Base-by-base conservation (phyloP, 1,284 basidiomycete genomes). In the Sphagnurus paluster region DNA sequence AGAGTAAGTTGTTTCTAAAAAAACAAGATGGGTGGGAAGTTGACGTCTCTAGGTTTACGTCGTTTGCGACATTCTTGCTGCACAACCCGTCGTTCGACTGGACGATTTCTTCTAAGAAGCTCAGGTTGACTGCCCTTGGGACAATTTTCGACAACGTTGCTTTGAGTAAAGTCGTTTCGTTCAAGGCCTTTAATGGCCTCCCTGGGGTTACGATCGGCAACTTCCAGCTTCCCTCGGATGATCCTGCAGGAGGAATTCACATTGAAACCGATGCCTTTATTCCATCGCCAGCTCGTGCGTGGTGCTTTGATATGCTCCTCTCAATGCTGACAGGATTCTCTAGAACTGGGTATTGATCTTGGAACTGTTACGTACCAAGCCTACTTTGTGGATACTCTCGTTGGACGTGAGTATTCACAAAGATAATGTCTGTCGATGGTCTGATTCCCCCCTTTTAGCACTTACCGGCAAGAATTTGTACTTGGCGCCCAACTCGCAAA, bases 171-270 rank as follows among this genome's bases (percentile, higher is more conserved):
- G 71, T 71, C 5, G 65, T 90, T 42, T 67, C 79, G 7, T 77
- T 91, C 67, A 80, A 80, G 60, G 87, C 84, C 3, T 90, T 90
- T 67, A 83, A 87, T 53, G 72, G 71, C 41, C 66, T 90, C 17
- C 82, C 83, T 11, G 83, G 83, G 8, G 79, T 86, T 30, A 80
- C 78, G 1, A 85, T 89, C 57, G 77, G 71, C 55, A 82, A 87
- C 66, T 90, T 90, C 69, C 62, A 79, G 57, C 69, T 86, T 34
- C 82, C 83, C 1, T 75, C 74, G 9, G 79, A 86, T 55, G 77
- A 85, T 60, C 74, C 80, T 35, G 75, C 74, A 34, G 84, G 86
- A 49, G 82, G 86, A 29, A 86, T 90, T 51, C 77, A 80, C 48
- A 82, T 90, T 46, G 77, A 79, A 49, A 84, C 85, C 3, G 80